Percentiles rank a stretch among this genome's conserved stretches.
Evolutionary conservation across 768 basidiomycete species (phyloP).

Genomic region (Punctularia strigosozonata): DNA sequence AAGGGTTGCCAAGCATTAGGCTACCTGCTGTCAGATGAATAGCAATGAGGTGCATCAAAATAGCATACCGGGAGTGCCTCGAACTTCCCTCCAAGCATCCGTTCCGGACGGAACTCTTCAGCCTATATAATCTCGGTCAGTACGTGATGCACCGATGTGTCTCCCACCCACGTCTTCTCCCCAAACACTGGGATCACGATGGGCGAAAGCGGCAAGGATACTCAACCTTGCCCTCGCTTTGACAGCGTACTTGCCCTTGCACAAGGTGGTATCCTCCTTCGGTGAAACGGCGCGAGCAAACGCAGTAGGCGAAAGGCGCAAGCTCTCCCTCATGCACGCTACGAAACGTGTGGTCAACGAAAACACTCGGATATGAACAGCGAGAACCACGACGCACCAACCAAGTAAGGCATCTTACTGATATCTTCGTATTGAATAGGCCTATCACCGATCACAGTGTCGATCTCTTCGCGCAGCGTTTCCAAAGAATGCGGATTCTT

Average conservation of each 20-base stretch:
- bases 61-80: conserved; percentile 29
- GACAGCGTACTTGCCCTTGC: conserved; percentile 30
- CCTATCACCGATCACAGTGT: conserved; percentile 29
- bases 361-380: no score
- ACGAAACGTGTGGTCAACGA: conserved; percentile 19
- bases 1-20: conserved; percentile 33
- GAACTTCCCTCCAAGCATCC: conserved; percentile 38
- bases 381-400: no score
- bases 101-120: conserved; percentile 32
- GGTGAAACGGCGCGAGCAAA: conserved; percentile 22
- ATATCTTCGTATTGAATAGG: conserved; percentile 27
- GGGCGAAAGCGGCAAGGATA: conserved; percentile 19
- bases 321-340: conserved; percentile 20
- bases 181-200: conserved; percentile 31
- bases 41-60: no score
- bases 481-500: conserved; percentile 30
- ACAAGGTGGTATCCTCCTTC: conserved; percentile 24
- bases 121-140: conserved; percentile 9
- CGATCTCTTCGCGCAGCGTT: conserved; percentile 35
- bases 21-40: conserved; percentile 14
- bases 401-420: conserved; percentile 29
- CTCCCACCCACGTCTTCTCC: conserved; percentile 30
- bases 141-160: not conserved
- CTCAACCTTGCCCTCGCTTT: conserved; percentile 17
- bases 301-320: conserved; percentile 28